phyloP scores from a whole-genome alignment of 75 land plant species.

The Pinus taeda region DNA sequence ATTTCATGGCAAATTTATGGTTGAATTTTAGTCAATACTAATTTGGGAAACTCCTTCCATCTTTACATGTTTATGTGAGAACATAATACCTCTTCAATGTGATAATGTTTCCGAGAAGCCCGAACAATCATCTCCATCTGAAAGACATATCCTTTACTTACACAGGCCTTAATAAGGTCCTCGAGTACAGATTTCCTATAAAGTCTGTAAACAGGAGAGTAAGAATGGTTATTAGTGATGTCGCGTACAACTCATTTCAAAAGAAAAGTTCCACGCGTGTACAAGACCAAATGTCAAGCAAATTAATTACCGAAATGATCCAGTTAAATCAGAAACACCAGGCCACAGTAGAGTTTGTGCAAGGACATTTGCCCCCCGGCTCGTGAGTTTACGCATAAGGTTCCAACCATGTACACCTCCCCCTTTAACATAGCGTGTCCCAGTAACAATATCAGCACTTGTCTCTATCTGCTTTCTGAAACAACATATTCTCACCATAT shows the following conservation, averaged over 20 bases:
- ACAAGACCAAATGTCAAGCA: background rate
- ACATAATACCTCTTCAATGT: conserved; percentile 81
- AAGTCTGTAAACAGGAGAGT: conserved; percentile 42
- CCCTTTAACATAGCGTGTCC: conserved; percentile 83
- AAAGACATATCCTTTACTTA: conserved; percentile 97
- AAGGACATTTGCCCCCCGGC: conserved; percentile 96
- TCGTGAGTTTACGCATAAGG: conserved; percentile 89
- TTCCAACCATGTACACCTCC: conserved; percentile 99
- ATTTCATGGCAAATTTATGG: background rate
- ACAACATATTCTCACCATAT: background rate
- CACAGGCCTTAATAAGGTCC: conserved; percentile 72
- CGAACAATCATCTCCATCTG: conserved; percentile 99
- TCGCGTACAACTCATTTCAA: background rate
- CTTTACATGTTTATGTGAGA: background rate
- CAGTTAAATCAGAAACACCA: conserved; percentile 93
- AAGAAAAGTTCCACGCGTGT: background rate
- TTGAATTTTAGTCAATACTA: background rate
- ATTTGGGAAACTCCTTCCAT: background rate
- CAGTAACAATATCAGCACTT: conserved; percentile 89
- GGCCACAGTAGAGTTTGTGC: conserved; percentile 98
- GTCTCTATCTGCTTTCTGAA: conserved; percentile 88
- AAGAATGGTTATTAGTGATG: background rate
- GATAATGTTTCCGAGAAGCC: conserved; percentile 77
- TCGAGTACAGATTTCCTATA: conserved; percentile 77
- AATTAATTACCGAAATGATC: conserved; percentile 75